phyloP scores from a whole-genome alignment of 371 early-diverging fungal genomes.

The Zychaea mexicana region DNA sequence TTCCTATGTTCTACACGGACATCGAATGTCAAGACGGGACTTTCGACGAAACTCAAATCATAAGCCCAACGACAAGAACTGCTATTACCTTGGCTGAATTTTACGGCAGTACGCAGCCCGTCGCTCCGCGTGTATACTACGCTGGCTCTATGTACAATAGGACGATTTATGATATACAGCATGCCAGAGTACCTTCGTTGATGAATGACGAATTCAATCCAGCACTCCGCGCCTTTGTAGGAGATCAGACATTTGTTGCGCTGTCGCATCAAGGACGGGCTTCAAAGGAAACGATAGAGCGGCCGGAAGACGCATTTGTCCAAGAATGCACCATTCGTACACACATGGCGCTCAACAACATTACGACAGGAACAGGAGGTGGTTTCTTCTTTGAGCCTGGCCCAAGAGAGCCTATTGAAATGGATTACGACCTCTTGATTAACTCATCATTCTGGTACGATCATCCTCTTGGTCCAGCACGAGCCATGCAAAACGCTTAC shows the following conservation, averaged over 20 bases:
- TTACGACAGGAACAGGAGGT: not conserved
- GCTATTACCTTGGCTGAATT: not conserved
- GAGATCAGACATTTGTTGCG: slow-evolving; percentile 28
- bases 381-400: not conserved
- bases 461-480: not conserved
- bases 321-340: slow-evolving; percentile 14
- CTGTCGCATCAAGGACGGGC: not conserved
- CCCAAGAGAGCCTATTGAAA: not conserved
- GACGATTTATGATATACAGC: slow-evolving; percentile 20
- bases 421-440: slow-evolving; percentile 10
- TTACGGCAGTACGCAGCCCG: not conserved
- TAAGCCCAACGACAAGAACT: not conserved
- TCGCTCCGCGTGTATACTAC: slow-evolving; percentile 17
- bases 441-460: not conserved
- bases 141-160: slow-evolving; percentile 26
- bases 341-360: not conserved
- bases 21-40: slow-evolving; percentile 3
- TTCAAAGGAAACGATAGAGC: not conserved
- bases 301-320: not conserved
- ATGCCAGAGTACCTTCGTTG: slow-evolving; percentile 5
- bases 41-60: not conserved
- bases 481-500: slow-evolving; percentile 7
- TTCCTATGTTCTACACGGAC: slow-evolving; percentile 1
- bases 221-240: slow-evolving; percentile 18
- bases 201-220: slow-evolving; percentile 7